Percentiles rank a stretch among this genome's conserved stretches.
Conservation (phyloP, 495 filamentous ascomycete species). For the Annulohypoxylon nitens region DNA sequence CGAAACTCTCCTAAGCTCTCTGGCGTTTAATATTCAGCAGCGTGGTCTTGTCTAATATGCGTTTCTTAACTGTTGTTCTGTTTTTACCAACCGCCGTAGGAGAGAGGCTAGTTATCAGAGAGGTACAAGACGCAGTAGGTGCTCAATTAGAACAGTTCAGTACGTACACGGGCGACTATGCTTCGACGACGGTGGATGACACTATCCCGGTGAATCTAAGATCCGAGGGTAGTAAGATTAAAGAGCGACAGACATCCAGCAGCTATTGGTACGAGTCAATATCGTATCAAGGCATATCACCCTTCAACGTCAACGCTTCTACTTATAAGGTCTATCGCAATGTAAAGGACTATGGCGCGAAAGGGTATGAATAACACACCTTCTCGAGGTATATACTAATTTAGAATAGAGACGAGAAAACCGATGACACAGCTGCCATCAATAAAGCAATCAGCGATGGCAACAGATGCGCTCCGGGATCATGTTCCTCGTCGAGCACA, state of each 20-base stretch:
- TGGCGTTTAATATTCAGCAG: background rate
- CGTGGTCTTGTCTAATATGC: slow-evolving; percentile 38
- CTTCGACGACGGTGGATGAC: slow-evolving; percentile 24
- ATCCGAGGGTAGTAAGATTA: slow-evolving; percentile 17
- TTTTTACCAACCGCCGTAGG: slow-evolving; percentile 36
- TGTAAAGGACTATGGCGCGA: slow-evolving; percentile 70
- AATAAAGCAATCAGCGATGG: slow-evolving; percentile 82
- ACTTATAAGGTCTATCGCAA: slow-evolving; percentile 69
- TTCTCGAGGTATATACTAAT: slow-evolving; percentile 24
- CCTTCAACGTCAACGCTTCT: slow-evolving; percentile 53
- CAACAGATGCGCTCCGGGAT: slow-evolving; percentile 76
- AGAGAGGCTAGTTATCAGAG: slow-evolving; percentile 43
- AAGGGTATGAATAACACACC: slow-evolving; percentile 48
- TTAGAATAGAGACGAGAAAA: slow-evolving; percentile 68
- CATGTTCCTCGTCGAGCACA: slow-evolving; percentile 80
- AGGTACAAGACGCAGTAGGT: slow-evolving; percentile 41
- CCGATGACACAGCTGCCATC: slow-evolving; percentile 87
- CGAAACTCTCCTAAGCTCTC: slow-evolving; percentile 8
- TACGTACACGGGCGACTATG: slow-evolving; percentile 29
- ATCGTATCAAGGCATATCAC: slow-evolving; percentile 61
- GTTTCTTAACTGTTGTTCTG: slow-evolving; percentile 25
- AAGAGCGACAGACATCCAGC: slow-evolving; percentile 35
- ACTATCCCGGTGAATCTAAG: background rate
- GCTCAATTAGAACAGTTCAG: slow-evolving; percentile 42
- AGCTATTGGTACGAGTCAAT: slow-evolving; percentile 63